phyloP scores from a whole-genome alignment of 345 rosid genomes.

The Diplotaxis tenuifolia region DNA sequence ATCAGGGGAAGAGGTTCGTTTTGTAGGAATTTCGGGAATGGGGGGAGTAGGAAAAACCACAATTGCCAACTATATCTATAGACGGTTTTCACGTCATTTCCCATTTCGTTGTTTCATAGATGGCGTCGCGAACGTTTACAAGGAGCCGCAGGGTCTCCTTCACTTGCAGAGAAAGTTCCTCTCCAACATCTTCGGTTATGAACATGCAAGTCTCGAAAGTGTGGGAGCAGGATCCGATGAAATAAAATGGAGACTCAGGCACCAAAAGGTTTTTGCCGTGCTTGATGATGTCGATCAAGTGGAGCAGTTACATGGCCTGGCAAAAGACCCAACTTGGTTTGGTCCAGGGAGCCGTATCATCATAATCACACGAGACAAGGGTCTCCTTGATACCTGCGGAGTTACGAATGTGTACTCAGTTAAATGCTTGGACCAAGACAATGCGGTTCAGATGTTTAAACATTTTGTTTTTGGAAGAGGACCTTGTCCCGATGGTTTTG shows the following conservation, averaged over 20 bases:
- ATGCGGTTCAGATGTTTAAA: neutral
- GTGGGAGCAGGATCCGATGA: neutral
- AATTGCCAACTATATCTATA: neutral
- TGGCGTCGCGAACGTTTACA: neutral
- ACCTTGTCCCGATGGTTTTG: neutral
- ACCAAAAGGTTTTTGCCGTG: neutral
- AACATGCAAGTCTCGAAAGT: neutral
- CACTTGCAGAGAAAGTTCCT: neutral
- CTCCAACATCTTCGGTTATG: neutral
- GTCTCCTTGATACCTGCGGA: neutral
- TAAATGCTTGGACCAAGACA: neutral
- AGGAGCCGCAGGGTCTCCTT: neutral
- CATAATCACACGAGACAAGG: neutral
- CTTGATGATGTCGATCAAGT: neutral
- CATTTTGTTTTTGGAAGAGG: neutral
- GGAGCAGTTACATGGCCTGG: neutral
- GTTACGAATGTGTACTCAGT: neutral
- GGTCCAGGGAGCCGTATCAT: neutral
- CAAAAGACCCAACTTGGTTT: neutral
- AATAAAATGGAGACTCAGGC: neutral
- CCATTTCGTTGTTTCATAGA: neutral
- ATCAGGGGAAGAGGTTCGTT: neutral
- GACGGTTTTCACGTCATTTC: neutral
- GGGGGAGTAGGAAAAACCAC: conserved; percentile 4
- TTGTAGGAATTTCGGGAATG: conserved; percentile 1